Evolutionary conservation across 345 rosid species (phyloP).

Genomic region (Mallotus nudiflorus): DNA sequence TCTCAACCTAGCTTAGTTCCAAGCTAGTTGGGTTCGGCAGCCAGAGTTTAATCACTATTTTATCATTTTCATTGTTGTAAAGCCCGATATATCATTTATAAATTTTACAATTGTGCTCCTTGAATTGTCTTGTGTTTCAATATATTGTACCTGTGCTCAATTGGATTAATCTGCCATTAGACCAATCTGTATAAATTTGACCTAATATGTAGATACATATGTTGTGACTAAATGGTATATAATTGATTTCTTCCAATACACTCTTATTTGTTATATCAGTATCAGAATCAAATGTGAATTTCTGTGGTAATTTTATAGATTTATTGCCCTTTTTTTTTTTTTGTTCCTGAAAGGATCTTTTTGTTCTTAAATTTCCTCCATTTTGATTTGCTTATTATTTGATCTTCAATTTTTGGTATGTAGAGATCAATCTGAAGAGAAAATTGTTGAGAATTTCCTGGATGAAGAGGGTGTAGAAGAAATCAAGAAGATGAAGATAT

Average conservation of each 20-base stretch:
- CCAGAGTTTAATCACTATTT: too few species aligned
- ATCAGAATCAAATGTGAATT: too few species aligned
- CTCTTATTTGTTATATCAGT: not conserved
- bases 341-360: not conserved
- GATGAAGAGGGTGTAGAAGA: conserved; percentile 64
- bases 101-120: not conserved
- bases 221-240: too few species aligned
- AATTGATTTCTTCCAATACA: not conserved
- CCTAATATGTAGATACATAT: not conserved
- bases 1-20: not conserved
- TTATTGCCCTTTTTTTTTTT: not conserved
- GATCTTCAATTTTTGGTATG: conserved; percentile 9
- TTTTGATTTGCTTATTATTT: not conserved
- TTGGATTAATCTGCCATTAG: not conserved
- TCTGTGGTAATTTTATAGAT: not conserved
- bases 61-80: too few species aligned
- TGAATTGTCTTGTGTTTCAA: not conserved
- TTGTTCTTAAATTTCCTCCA: not conserved
- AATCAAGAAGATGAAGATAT: conserved; percentile 60
- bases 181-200: not conserved
- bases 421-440: conserved; percentile 69
- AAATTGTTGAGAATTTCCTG: conserved; percentile 72
- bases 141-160: not conserved
- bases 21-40: not conserved
- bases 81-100: not conserved